Evolutionary conservation across 1,284 basidiomycete genomes (phyloP), one percentile per base, ranked within the genome.

Genomic region (Apiotrichum gracile): DNA sequence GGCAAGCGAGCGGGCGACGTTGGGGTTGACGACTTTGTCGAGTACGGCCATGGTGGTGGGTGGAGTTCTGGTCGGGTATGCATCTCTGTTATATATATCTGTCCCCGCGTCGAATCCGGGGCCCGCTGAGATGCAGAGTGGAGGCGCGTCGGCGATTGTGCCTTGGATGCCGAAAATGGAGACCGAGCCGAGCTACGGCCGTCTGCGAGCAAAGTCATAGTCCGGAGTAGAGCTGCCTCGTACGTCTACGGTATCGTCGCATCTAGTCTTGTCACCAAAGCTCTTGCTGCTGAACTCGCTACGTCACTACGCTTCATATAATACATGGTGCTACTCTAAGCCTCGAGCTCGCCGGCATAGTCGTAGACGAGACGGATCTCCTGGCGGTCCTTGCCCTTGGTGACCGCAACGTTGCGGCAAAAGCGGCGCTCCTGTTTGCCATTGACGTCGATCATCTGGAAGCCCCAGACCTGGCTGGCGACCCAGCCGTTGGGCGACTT

Each of bases 401-500:
- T 44, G n/a, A 42, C 47, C 29, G 33, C 22, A n/a, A 54, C 26
- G 52, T 49, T 49, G 26, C 52, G 52, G 35, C 29, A 42, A 12
- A 45, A 45, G 17, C 42, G 41, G 34, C 52, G 41, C 52, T 54
- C 47, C 2, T 13, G 4, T 22, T 17, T 22, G 22, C 50, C 50
- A n/a, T 29, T 8, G 35, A 48, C 46, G 9, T 39, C 47, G 12
- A 54, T 21, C 7, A 17, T 34, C 47, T 49, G 42, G 43, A 54
- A 54, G 8, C 52, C 52, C 52, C 52, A 54, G 42, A 49, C 38
- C 47, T 54, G 52, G 7, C 40, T 40, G 1, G 42, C 47, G 37
- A 29, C 16, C 52, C 52, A 54, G 31, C 51, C 46, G 29, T 22
- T 45, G 41, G 35, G 27, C 37, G 35, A 45, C 22, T 37, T 26